Evolutionary conservation across 495 filamentous ascomycete species (phyloP).

Genomic region (Penicillium maclennaniae): DNA sequence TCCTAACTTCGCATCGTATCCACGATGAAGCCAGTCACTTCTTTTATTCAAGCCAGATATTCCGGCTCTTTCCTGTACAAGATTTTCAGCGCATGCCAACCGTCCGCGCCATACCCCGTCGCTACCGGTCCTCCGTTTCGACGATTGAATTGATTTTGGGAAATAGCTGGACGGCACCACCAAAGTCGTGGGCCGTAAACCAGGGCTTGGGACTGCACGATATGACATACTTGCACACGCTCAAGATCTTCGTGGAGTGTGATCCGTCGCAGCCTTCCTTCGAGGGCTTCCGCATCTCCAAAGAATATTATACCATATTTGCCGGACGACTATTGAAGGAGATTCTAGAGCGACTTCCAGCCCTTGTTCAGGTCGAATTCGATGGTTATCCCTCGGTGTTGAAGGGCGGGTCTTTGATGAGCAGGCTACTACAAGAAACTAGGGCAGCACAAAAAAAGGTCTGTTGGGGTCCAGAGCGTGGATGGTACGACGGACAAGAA

Average conservation of each 20-base stretch:
- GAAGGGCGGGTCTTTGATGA: conserved; percentile 66
- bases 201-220: conserved; percentile 61
- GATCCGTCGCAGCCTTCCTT: conserved; percentile 74
- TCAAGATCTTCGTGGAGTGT: conserved; percentile 74
- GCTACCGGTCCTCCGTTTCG: conserved; percentile 62
- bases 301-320: conserved; percentile 74
- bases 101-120: conserved; percentile 42
- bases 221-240: conserved; percentile 53
- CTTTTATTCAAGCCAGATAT: conserved; percentile 73
- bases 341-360: conserved; percentile 58
- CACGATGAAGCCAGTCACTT: conserved; percentile 67
- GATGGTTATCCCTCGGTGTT: conserved; percentile 71
- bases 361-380: conserved; percentile 62
- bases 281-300: conserved; percentile 63
- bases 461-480: conserved; percentile 65
- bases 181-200: conserved; percentile 67
- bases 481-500: conserved; percentile 51
- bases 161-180: conserved; percentile 75
- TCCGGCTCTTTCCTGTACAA: conserved; percentile 72
- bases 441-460: conserved; percentile 50
- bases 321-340: conserved; percentile 53
- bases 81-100: conserved; percentile 63
- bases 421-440: conserved; percentile 57
- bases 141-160: conserved; percentile 75
- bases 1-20: conserved; percentile 60